phyloP scores from a whole-genome alignment of 1,284 basidiomycete genomes.

The Leccinum cinnamomeum region DNA sequence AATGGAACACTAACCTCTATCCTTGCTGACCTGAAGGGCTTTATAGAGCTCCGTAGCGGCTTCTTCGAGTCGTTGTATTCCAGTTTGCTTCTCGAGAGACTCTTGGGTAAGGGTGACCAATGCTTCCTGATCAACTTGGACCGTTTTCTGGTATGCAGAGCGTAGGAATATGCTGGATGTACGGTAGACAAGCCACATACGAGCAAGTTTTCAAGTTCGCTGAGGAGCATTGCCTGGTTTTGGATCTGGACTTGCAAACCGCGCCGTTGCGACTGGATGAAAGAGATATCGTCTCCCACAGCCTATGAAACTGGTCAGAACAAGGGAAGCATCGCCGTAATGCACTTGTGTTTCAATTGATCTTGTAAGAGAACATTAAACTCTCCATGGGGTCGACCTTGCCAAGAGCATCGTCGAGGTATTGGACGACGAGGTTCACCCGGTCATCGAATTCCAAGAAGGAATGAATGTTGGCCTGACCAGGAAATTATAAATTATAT shows the following conservation, averaged over 20 bases:
- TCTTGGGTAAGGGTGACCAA: constrained; percentile 82
- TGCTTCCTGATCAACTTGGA: constrained; percentile 83
- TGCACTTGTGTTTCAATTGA: constrained; percentile 81
- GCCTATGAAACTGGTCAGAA: constrained; percentile 51
- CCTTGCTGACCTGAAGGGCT: constrained; percentile 89
- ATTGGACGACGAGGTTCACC: constrained; percentile 80
- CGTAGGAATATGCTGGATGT: constrained; percentile 5
- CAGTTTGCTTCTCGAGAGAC: constrained; percentile 74
- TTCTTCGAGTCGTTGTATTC: constrained; percentile 78
- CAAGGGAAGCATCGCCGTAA: not conserved
- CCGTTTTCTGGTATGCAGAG: constrained; percentile 71
- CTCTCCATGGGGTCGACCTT: constrained; percentile 89
- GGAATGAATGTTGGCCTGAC: constrained; percentile 91
- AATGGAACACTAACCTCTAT: constrained; percentile 59
- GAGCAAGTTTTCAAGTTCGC: constrained; percentile 82
- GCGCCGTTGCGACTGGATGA: constrained; percentile 95
- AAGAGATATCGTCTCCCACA: constrained; percentile 91
- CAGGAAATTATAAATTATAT: constrained; percentile 1
- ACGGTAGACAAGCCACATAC: constrained; percentile 42
- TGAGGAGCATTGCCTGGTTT: constrained; percentile 84
- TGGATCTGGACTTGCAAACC: constrained; percentile 97
- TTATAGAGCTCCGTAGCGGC: constrained; percentile 93
- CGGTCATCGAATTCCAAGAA: constrained; percentile 93
- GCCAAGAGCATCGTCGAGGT: constrained; percentile 82
- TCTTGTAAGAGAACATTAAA: constrained; percentile 87